Evolutionary conservation across 1,284 basidiomycete genomes (phyloP).

Genomic region (Moesziomyces antarcticus): DNA sequence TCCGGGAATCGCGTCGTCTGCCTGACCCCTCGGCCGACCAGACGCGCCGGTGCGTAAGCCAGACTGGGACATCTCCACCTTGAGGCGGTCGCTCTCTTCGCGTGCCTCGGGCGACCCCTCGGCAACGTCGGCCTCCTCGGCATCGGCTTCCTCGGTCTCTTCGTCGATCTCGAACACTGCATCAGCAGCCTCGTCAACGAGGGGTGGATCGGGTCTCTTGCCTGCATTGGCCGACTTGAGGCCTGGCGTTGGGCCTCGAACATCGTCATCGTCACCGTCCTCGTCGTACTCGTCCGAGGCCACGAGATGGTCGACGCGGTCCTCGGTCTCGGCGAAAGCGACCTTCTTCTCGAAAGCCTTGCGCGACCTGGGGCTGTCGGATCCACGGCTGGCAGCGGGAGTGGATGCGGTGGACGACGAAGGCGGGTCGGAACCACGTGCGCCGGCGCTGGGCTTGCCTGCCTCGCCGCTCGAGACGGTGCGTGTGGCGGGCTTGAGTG

Average conservation of each 20-base stretch:
- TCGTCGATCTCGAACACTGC: constrained; percentile 61
- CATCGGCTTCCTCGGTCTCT: constrained; percentile 30
- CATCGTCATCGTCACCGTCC: constrained; percentile 33
- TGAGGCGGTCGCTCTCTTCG: constrained; percentile 28
- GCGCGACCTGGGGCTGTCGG: constrained; percentile 19
- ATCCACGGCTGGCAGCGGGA: background rate
- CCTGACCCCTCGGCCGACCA: constrained; percentile 34
- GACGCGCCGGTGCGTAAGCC: constrained; percentile 35
- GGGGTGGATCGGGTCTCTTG: background rate
- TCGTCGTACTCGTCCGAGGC: constrained; percentile 37
- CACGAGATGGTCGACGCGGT: constrained; percentile 36
- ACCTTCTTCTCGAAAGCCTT: constrained; percentile 55
- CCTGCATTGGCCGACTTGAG: background rate
- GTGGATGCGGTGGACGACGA: constrained; percentile 5
- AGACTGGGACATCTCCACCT: constrained; percentile 36
- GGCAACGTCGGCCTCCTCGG: constrained; percentile 5
- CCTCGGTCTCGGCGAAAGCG: constrained; percentile 60
- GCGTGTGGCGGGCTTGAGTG: constrained; percentile 50
- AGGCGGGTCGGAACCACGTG: constrained; percentile 4
- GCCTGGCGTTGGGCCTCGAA: background rate
- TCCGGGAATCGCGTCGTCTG: constrained; percentile 31
- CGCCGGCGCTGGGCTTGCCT: constrained; percentile 1
- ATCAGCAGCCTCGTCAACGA: constrained; percentile 46
- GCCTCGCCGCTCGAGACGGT: constrained; percentile 11
- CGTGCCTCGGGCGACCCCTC: constrained; percentile 10